A percentile compares a stretch with the other conserved stretches of the same genome.
Evolutionary conservation across 2,329 filamentous ascomycete species (phyloP).

Genomic region (Xylariaceae sp.): DNA sequence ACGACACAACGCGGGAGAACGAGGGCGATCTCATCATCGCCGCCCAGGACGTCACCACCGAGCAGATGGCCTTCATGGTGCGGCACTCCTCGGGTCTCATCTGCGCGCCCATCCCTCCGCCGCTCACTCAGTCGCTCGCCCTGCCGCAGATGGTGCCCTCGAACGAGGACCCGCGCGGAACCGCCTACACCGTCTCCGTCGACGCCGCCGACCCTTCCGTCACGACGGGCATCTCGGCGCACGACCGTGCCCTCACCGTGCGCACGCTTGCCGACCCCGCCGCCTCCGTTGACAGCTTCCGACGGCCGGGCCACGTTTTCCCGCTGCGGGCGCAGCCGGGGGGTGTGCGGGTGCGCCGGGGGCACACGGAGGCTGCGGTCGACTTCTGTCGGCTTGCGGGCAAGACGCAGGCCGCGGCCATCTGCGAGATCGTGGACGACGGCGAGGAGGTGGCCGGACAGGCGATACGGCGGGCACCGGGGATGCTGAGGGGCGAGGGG

Average conservation of each 20-base stretch:
- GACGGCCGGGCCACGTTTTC: constrained; percentile 85
- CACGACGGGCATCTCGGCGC: constrained; percentile 85
- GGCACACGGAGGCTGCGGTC: constrained; percentile 90
- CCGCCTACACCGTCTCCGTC: constrained; percentile 88
- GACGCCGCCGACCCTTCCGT: constrained; percentile 70
- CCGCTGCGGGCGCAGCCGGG: constrained; percentile 76
- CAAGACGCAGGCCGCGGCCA: constrained; percentile 72
- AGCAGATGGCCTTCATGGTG: constrained; percentile 95
- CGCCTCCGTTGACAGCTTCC: constrained; percentile 57
- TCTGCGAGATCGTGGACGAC: constrained; percentile 88
- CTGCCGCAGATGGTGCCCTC: constrained; percentile 83
- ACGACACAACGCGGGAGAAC: constrained; percentile 89
- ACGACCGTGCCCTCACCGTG: constrained; percentile 81
- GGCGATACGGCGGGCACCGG: constrained; percentile 61
- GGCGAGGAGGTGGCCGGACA: constrained; percentile 67
- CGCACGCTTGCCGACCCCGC: constrained; percentile 66
- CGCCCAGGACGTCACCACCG: constrained; percentile 74
- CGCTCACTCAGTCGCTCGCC: constrained; percentile 64
- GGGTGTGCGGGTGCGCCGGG: constrained; percentile 72
- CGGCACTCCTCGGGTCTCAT: constrained; percentile 86
- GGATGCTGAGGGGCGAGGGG: constrained; percentile 87
- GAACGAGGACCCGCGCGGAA: constrained; percentile 78
- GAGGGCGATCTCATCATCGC: constrained; percentile 98
- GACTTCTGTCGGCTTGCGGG: constrained; percentile 86
- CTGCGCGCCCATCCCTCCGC: constrained; percentile 75